A percentile compares a stretch with the other conserved stretches of the same genome.
These are phyloP conservation scores for Aspergillus olivimuriae DNA, from an alignment of 495 filamentous ascomycete genomes.

Conservation along the genomic window DNA sequence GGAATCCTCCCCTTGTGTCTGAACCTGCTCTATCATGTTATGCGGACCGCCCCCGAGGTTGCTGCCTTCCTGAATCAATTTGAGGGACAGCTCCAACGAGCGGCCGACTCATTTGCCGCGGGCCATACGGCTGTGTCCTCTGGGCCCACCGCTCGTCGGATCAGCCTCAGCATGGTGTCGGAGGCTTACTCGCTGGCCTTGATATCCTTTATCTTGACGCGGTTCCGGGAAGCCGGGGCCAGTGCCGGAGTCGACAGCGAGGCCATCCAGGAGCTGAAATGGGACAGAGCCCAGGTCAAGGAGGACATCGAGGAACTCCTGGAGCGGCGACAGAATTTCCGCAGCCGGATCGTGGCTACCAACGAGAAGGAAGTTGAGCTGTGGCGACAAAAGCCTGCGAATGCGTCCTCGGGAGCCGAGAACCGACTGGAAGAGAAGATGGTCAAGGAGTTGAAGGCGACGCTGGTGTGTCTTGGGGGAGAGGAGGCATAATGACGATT, in stretches of 20 bases:
- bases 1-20: constrained; percentile 85
- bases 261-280: constrained; percentile 61
- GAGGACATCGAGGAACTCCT: constrained; percentile 78
- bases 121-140: constrained; percentile 29
- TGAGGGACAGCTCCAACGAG: constrained; percentile 60
- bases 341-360: constrained; percentile 64
- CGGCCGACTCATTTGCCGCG: constrained; percentile 54
- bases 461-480: constrained; percentile 33
- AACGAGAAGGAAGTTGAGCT: constrained; percentile 63
- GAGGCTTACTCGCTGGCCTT: constrained; percentile 75
- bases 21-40: constrained; percentile 78
- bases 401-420: constrained; percentile 33
- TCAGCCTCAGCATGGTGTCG: constrained; percentile 63
- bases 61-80: constrained; percentile 82
- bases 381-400: constrained; percentile 44
- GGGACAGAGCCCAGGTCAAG: constrained; percentile 60
- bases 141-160: constrained; percentile 34
- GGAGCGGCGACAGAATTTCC: constrained; percentile 50
- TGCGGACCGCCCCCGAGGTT: constrained; percentile 73
- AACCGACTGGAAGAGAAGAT: constrained; percentile 69
- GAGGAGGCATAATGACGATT: constrained; percentile 31
- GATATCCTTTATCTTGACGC: constrained; percentile 58
- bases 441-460: constrained; percentile 51
- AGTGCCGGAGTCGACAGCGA: constrained; percentile 50
- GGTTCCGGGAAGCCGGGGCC: constrained; percentile 52